phyloP scores from a whole-genome alignment of 352 stramenopile species.

The Blastocystis sp. region DNA sequence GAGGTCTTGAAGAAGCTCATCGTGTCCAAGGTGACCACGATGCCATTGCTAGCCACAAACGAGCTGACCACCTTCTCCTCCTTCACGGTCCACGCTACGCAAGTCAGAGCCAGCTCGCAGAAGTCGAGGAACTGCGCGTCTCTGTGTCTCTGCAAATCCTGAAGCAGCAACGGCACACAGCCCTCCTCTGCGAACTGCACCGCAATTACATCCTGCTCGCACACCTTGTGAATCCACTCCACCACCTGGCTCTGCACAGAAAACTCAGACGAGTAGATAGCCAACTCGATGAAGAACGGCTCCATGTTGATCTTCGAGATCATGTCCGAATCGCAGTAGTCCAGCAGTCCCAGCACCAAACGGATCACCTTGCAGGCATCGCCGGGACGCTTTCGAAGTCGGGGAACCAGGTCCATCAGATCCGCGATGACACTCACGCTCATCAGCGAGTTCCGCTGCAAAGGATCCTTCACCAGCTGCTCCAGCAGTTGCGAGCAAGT shows the following conservation, averaged over 20 bases:
- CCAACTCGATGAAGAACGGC: conserved; percentile 36
- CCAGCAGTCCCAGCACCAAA: conserved; percentile 36
- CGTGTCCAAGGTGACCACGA: neutral
- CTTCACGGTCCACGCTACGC: neutral
- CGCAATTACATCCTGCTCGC: neutral
- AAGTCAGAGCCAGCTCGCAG: neutral
- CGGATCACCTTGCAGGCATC: conserved; percentile 41
- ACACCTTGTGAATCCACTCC: neutral
- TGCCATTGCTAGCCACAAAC: conserved; percentile 5
- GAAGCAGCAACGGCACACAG: conserved; percentile 36
- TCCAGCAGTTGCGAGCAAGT: conserved; percentile 37
- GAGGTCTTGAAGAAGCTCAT: conserved; percentile 30
- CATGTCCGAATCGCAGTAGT: neutral
- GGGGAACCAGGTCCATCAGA: conserved; percentile 35
- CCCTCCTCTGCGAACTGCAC: conserved; percentile 11
- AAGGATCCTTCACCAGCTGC: conserved; percentile 47
- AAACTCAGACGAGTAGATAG: neutral
- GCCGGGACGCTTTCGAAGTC: conserved; percentile 21
- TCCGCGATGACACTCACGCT: neutral
- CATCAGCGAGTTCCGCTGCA: neutral
- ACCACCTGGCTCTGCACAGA: neutral
- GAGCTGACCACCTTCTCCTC: neutral
- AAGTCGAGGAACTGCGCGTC: neutral
- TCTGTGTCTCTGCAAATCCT: conserved; percentile 4
- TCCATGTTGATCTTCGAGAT: conserved; percentile 47